Evolutionary conservation across 495 filamentous ascomycete species (phyloP).

Genomic region (Aspergillus sparsus): DNA sequence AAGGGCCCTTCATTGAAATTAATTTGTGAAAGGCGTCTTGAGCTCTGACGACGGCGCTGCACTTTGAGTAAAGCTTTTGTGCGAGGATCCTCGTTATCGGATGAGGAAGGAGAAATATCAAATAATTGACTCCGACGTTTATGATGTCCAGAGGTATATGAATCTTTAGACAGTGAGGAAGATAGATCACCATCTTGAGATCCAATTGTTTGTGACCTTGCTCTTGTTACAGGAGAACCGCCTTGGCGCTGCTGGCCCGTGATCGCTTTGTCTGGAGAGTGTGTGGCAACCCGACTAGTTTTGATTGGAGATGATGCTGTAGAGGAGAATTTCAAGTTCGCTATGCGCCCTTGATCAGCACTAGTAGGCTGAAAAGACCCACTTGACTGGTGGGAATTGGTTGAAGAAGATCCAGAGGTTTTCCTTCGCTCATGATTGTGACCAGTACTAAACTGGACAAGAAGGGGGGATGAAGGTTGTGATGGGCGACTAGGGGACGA

Average conservation of each 20-base stretch:
- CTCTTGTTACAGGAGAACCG: constrained; percentile 52
- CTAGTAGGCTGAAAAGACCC: constrained; percentile 71
- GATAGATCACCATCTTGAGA: constrained; percentile 81
- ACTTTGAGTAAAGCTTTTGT: constrained; percentile 91
- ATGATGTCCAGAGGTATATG: constrained; percentile 70
- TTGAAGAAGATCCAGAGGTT: constrained; percentile 85
- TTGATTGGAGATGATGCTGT: constrained; percentile 79
- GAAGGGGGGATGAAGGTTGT: constrained; percentile 89
- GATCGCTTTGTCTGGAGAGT: constrained; percentile 54
- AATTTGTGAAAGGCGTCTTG: constrained; percentile 86
- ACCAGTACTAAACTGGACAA: constrained; percentile 91
- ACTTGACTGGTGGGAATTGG: constrained; percentile 74
- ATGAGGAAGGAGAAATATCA: constrained; percentile 95
- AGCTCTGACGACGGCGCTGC: constrained; percentile 87
- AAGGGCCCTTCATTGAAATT: constrained; percentile 76
- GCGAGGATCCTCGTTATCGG: constrained; percentile 92
- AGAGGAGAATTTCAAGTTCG: constrained; percentile 59
- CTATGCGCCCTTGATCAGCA: constrained; percentile 55
- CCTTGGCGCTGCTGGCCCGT: constrained; percentile 47
- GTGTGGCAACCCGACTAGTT: constrained; percentile 56
- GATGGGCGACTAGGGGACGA: constrained; percentile 85
- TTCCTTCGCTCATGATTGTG: constrained; percentile 69
- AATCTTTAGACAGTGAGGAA: constrained; percentile 54
- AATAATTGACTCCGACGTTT: constrained; percentile 93
- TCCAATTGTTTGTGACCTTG: constrained; percentile 89